Conservation (phyloP, 2,329 filamentous ascomycete species). For the Phialophora chinensis region DNA sequence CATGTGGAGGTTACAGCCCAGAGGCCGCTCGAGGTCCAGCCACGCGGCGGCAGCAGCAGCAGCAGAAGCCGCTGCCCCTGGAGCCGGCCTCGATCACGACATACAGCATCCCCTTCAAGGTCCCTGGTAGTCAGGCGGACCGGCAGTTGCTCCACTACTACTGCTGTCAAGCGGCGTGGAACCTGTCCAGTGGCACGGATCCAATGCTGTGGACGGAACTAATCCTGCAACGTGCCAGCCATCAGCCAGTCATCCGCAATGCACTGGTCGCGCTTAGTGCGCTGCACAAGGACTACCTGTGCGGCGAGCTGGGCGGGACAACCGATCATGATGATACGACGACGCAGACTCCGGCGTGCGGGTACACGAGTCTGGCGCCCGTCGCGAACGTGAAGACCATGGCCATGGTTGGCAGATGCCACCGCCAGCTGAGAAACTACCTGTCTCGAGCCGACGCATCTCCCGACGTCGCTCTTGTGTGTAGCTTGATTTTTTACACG, state of each 20-base stretch:
- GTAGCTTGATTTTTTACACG: slow-evolving; percentile 41
- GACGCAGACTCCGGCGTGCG: neutral
- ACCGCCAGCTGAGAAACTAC: slow-evolving; percentile 40
- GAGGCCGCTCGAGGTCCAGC: neutral
- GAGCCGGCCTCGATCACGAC: slow-evolving; percentile 18
- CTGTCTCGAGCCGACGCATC: slow-evolving; percentile 37
- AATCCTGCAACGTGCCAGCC: slow-evolving; percentile 68
- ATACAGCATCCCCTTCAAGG: slow-evolving; percentile 32
- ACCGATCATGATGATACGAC: neutral
- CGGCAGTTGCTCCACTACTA: slow-evolving; percentile 58
- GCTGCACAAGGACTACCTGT: slow-evolving; percentile 60
- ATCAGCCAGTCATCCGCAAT: slow-evolving; percentile 66
- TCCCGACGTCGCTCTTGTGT: slow-evolving; percentile 38
- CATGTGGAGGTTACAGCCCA: slow-evolving; percentile 62
- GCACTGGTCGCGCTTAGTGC: slow-evolving; percentile 70
- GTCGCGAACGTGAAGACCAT: slow-evolving; percentile 11
- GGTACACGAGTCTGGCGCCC: neutral
- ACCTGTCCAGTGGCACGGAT: slow-evolving; percentile 71
- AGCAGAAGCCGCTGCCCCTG: slow-evolving; percentile 43
- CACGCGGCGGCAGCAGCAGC: slow-evolving; percentile 4
- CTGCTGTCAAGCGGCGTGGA: slow-evolving; percentile 63
- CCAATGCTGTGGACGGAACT: slow-evolving; percentile 68
- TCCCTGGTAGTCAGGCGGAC: slow-evolving; percentile 24
- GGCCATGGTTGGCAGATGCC: slow-evolving; percentile 38
- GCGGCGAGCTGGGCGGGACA: slow-evolving; percentile 14